phyloP scores from a whole-genome alignment of 75 land plant species.

The Cunninghamia lanceolata region DNA sequence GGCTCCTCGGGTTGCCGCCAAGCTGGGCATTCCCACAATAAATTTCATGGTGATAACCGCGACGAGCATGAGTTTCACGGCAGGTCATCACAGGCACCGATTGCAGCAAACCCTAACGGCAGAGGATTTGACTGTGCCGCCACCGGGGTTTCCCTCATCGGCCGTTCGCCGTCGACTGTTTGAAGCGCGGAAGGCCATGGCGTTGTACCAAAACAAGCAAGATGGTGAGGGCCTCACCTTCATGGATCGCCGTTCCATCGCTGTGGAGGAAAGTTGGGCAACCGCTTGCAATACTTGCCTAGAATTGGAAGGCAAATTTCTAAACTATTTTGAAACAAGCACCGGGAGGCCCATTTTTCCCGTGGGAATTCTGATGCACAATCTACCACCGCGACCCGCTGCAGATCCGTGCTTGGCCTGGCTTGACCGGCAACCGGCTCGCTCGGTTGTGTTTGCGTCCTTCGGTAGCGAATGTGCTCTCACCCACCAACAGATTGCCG shows the following conservation, averaged over 20 bases:
- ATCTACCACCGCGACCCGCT: not conserved
- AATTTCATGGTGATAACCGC: no score
- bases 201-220: no score
- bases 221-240: not conserved
- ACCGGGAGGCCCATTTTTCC: not conserved
- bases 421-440: not conserved
- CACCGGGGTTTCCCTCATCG: no score
- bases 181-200: not conserved
- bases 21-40: no score
- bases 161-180: no score
- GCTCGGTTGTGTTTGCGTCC: not conserved
- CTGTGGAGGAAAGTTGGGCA: not conserved
- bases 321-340: no score
- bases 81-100: no score
- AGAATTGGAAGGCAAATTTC: not conserved
- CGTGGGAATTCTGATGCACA: not conserved
- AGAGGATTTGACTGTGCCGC: no score
- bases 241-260: not conserved
- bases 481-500: not conserved
- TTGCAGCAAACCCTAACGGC: no score
- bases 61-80: no score
- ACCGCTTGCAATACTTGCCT: not conserved
- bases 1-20: no score
- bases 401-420: not conserved
- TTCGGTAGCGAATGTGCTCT: not conserved